Conservation (phyloP, 306 rosid genomes). For the Sesbania bispinosa region DNA sequence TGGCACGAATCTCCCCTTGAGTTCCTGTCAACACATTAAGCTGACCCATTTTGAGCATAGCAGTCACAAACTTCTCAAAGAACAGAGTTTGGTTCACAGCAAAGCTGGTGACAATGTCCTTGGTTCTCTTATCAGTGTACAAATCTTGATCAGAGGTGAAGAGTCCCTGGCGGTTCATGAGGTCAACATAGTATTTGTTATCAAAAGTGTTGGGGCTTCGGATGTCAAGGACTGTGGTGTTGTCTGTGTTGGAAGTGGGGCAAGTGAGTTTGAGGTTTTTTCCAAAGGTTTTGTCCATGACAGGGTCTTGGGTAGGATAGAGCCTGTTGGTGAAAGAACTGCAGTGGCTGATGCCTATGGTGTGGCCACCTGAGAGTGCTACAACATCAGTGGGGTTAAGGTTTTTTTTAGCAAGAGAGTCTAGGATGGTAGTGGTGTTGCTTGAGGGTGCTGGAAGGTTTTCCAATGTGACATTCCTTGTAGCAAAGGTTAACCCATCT, state of each 20-base stretch:
- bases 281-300: conserved; percentile 53
- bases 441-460: conserved; percentile 53
- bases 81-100: conserved; percentile 49
- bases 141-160: conserved; percentile 72
- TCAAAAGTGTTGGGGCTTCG: conserved; percentile 60
- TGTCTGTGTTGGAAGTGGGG: conserved; percentile 1
- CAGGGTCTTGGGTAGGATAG: conserved; percentile 56
- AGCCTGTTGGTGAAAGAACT: conserved; percentile 42
- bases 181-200: conserved; percentile 62
- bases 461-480: conserved; percentile 1
- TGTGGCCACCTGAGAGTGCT: conserved; percentile 76
- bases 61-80: conserved; percentile 50
- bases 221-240: conserved; percentile 44
- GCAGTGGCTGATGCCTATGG: conserved; percentile 63
- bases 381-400: conserved; percentile 54
- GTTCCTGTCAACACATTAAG: conserved; percentile 52
- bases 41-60: conserved; percentile 76
- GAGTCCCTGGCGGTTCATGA: conserved; percentile 61
- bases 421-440: conserved; percentile 34
- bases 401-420: conserved; percentile 39
- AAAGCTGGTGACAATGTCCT: conserved; percentile 45
- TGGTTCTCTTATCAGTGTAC: conserved; percentile 43
- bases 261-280: conserved; percentile 43
- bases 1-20: conserved; percentile 61
- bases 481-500: conserved; percentile 52